These are phyloP conservation scores for Camillea tinctor DNA, from an alignment of 2,329 filamentous ascomycete genomes.

Conservation along the genomic window DNA sequence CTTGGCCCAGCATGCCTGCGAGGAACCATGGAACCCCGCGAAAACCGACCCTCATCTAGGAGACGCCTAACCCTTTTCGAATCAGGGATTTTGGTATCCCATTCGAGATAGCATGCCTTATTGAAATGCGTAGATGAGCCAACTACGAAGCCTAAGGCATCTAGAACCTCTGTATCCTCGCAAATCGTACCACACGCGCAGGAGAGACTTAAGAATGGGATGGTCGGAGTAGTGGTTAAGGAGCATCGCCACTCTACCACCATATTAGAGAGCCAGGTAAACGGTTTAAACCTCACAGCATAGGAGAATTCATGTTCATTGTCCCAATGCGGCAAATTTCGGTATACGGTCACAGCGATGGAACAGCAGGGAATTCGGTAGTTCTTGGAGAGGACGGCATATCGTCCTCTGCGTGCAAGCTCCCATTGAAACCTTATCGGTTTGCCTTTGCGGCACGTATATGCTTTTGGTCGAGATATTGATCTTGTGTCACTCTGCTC, in stretches of 20 bases:
- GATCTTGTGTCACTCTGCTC: too few relatives aligned
- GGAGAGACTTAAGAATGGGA: conserved; percentile 4
- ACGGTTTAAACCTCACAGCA: conserved; percentile 8
- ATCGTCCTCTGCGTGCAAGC: neutral
- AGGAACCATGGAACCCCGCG: conserved; percentile 1
- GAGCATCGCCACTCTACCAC: conserved; percentile 10
- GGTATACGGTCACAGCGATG: neutral
- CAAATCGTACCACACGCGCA: conserved; percentile 5
- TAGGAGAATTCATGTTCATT: conserved; percentile 1
- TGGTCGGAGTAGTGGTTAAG: neutral
- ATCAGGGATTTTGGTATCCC: conserved; percentile 1
- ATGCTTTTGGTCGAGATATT: too few relatives aligned
- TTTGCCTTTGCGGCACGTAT: too few relatives aligned
- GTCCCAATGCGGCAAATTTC: too few relatives aligned
- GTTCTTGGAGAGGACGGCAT: neutral
- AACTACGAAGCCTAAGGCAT: conserved; percentile 7
- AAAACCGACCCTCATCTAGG: conserved; percentile 4
- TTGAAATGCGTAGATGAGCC: neutral
- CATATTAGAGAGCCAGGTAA: conserved; percentile 10
- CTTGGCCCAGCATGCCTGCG: neutral
- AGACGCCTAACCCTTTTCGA: conserved; percentile 1
- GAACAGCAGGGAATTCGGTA: neutral
- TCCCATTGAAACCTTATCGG: too few relatives aligned
- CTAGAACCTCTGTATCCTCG: conserved; percentile 7
- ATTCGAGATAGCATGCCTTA: neutral